Conservation (phyloP, 2,329 filamentous ascomycete species). For the Sarocladium kiliense region DNA sequence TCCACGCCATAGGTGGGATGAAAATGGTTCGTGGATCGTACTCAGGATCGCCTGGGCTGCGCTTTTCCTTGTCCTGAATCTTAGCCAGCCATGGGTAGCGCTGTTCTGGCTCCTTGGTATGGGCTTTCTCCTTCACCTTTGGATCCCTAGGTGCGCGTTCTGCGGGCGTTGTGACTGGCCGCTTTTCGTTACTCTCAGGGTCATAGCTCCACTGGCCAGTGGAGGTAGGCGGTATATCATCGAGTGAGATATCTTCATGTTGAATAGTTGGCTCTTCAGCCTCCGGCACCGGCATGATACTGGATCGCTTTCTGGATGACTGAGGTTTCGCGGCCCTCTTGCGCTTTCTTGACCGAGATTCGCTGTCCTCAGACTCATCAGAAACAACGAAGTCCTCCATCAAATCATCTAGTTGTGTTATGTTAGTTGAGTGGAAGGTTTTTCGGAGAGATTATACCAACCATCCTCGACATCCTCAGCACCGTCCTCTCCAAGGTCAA, state of each 20-base stretch:
- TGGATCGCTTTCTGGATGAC: conserved; percentile 57
- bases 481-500: conserved; percentile 48
- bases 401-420: conserved; percentile 43
- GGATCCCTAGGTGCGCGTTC: conserved; percentile 23
- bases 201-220: conserved; percentile 78
- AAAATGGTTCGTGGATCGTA: conserved; percentile 90
- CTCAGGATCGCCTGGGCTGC: conserved; percentile 74
- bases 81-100: conserved; percentile 89
- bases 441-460: conserved; percentile 21
- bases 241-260: conserved; percentile 50
- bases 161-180: conserved; percentile 27
- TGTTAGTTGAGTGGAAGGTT: background rate
- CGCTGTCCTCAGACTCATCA: conserved; percentile 72
- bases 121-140: conserved; percentile 60
- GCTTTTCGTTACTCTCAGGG: conserved; percentile 37
- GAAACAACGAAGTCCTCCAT: conserved; percentile 84
- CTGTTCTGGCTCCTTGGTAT: conserved; percentile 76
- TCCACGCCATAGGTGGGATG: conserved; percentile 75
- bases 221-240: conserved; percentile 56
- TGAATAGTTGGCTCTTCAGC: conserved; percentile 37
- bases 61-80: conserved; percentile 76
- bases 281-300: conserved; percentile 29
- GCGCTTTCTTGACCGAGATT: conserved; percentile 60
- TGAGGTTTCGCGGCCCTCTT: conserved; percentile 59
- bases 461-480: conserved; percentile 59